Evolutionary conservation across 192 early-diverging fungal genomes (phyloP), one percentile per base, ranked within the genome.

Genomic region (Backusella circina): DNA sequence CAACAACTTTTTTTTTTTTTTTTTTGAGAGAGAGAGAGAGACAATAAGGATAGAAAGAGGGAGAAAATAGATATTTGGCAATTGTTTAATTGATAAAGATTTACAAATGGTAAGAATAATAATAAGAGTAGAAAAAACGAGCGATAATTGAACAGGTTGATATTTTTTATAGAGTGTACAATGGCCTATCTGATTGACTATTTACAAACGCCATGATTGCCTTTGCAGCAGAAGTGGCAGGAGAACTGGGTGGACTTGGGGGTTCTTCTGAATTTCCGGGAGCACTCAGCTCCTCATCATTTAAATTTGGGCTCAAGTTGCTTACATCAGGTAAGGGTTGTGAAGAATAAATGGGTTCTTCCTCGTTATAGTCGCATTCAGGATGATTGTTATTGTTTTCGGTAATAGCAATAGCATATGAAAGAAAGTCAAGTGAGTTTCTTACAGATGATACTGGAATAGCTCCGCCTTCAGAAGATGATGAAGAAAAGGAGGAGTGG

Each of bases 171-270:
- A 44, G 13, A 44, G 21, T n/a, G 30, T 9, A 30, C 26, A 38
- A 70, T 70, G 21, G 35, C 18, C 26, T 38, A 15, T 44, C 23
- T 31, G 69, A 28, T 28, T 26, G 38, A 35, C 39, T 36, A 51
- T 72, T 38, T 31, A 65, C 74, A 80, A 80, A 80, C 74, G 76
- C 76, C 74, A 80, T 75, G 12, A 80, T 80, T 16, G 79, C 79
- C 64, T 80, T 65, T 15, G 79, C 79, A 73, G 79, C 79, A 50
- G 75, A 70, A 61, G 79, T 75, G n/a, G 50, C 47, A 31, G 79
- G 79, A 2, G 79, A 80, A 10, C 70, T 57, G 18, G 74, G 74
- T n/a, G 69, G 61, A n/a, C 73, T 67, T 21, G 28, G 26, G 9
- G 31, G 15, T 4, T 26, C 35, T 5, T 47, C 28, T 39, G 36